phyloP scores from a whole-genome alignment of 2,329 filamentous ascomycete species.

The Sordariomycetes sp. region DNA sequence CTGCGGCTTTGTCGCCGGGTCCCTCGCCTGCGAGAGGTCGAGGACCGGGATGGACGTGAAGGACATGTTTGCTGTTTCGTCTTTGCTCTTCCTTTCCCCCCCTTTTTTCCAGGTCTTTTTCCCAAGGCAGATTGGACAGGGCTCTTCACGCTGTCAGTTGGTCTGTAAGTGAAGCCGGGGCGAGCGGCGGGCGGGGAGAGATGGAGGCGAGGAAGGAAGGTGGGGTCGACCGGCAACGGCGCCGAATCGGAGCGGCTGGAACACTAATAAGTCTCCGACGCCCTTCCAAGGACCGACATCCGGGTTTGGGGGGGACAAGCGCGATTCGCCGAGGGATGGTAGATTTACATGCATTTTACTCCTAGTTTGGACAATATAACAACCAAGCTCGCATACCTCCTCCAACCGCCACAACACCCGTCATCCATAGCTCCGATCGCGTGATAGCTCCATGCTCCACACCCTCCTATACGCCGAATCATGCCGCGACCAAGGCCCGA shows the following conservation, averaged over 20 bases:
- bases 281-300: not conserved
- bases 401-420: not conserved
- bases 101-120: no score
- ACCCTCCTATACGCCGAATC: not conserved
- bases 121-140: no score
- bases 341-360: not conserved
- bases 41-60: conserved; percentile 72
- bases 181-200: not conserved
- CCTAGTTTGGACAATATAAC: not conserved
- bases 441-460: not conserved
- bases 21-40: conserved; percentile 56
- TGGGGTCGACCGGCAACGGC: not conserved
- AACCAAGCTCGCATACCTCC: not conserved
- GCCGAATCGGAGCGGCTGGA: not conserved
- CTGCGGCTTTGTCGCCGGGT: conserved; percentile 54
- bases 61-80: conserved; percentile 33
- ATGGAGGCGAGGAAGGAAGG: not conserved
- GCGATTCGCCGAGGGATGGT: not conserved
- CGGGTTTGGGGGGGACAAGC: not conserved
- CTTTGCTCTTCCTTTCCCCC: no score
- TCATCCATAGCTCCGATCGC: not conserved
- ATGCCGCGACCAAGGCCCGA: not conserved
- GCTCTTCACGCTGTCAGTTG: not conserved
- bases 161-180: not conserved
- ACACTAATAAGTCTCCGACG: not conserved